Conservation (phyloP, 768 basidiomycete genomes). For the Phylloporus scabripes region DNA sequence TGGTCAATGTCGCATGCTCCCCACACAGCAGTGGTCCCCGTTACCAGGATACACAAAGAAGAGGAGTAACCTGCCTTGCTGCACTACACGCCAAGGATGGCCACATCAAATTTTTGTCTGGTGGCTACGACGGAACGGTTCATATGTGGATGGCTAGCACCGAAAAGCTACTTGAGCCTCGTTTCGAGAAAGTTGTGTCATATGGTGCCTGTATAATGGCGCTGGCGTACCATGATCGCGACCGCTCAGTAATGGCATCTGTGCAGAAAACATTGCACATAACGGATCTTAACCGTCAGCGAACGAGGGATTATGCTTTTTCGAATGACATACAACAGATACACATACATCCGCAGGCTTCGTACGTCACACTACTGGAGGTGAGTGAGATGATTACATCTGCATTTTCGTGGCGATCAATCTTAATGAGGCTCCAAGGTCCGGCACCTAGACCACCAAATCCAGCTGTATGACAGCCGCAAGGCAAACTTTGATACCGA, state of each 20-base stretch:
- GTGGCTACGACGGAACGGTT: constrained; percentile 42
- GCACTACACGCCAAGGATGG: constrained; percentile 28
- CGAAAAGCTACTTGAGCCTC: constrained; percentile 18
- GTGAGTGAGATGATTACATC: constrained; percentile 29
- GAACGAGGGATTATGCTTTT: constrained; percentile 26
- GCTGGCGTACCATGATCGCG: constrained; percentile 35
- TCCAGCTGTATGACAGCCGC: constrained; percentile 45
- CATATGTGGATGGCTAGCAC: constrained; percentile 35
- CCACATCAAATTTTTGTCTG: constrained; percentile 41
- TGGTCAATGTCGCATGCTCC: constrained; percentile 28
- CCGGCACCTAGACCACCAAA: constrained; percentile 44
- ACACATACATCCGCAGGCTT: constrained; percentile 40
- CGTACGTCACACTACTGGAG: constrained; percentile 43
- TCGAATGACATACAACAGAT: constrained; percentile 41
- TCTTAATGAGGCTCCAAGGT: constrained; percentile 32
- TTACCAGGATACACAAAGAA: constrained; percentile 20
- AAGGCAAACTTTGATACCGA: constrained; percentile 34
- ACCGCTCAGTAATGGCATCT: constrained; percentile 34
- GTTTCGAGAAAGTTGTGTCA: constrained; percentile 26
- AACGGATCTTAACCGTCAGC: constrained; percentile 36
- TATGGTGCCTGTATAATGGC: constrained; percentile 31
- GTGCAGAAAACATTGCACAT: constrained; percentile 32
- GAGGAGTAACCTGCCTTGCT: constrained; percentile 42
- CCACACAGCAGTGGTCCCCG: constrained; percentile 30
- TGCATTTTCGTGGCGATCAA: constrained; percentile 5